Evolutionary conservation across 2,329 filamentous ascomycete genomes (phyloP).

Genomic region (Ceratocystis cacaofunesta): DNA sequence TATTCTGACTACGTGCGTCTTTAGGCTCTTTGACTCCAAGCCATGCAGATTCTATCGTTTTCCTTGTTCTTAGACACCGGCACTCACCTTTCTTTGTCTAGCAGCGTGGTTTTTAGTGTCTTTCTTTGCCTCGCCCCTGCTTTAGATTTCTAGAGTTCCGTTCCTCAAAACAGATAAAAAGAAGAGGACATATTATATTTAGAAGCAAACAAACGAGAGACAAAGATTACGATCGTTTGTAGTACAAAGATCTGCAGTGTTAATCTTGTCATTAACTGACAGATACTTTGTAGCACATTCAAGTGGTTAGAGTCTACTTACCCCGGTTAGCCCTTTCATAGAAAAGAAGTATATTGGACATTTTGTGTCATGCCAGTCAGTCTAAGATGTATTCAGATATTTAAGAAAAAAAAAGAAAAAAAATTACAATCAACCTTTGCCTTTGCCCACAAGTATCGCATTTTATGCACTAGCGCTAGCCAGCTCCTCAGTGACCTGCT

Average conservation of each 20-base stretch:
- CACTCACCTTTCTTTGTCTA: background rate
- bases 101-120: background rate
- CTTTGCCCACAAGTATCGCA: background rate
- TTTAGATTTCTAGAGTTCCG: background rate
- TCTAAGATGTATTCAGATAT: background rate
- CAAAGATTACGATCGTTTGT: background rate
- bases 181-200: background rate
- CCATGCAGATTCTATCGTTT: background rate
- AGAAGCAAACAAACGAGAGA: background rate
- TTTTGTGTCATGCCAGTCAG: background rate
- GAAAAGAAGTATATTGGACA: background rate
- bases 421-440: background rate
- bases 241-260: background rate
- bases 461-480: slow-evolving; percentile 8
- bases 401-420: background rate
- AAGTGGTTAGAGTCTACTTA: background rate
- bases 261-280: background rate
- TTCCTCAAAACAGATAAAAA: background rate
- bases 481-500: slow-evolving; percentile 55
- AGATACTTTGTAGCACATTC: background rate
- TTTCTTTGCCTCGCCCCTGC: background rate
- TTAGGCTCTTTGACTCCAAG: background rate
- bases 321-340: background rate
- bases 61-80: slow-evolving; percentile 2
- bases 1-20: background rate